These are phyloP conservation scores for Phialophora verrucosa DNA, from an alignment of 2,329 filamentous ascomycete species.

Conservation along the genomic window DNA sequence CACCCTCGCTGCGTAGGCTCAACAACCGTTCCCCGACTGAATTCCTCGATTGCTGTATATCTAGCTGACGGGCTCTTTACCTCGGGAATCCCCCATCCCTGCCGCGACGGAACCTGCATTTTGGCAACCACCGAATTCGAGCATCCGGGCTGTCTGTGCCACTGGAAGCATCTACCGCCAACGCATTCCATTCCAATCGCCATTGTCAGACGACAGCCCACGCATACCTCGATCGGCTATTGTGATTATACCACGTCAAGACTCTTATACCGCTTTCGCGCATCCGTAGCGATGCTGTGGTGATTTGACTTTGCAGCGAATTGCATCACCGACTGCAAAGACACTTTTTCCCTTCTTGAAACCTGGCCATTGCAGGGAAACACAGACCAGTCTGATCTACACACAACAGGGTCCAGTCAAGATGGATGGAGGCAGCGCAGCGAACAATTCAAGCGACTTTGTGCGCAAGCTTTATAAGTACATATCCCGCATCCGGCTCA, in stretches of 20 bases:
- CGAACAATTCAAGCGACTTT: constrained; percentile 94
- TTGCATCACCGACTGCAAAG: constrained; percentile 28
- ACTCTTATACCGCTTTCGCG: constrained; percentile 11
- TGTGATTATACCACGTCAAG: neutral
- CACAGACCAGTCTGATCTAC: neutral
- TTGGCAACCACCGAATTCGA: constrained; percentile 14
- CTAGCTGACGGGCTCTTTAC: neutral
- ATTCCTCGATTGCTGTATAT: neutral
- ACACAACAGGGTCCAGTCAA: constrained; percentile 1
- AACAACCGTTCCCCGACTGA: neutral
- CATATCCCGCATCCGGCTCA: constrained; percentile 43
- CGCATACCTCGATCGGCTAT: constrained; percentile 14
- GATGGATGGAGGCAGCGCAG: constrained; percentile 45
- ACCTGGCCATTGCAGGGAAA: neutral
- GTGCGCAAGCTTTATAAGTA: constrained; percentile 99
- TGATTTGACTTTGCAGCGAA: constrained; percentile 26
- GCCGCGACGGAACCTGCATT: constrained; percentile 14
- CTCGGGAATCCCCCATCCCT: constrained; percentile 2
- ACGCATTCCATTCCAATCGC: constrained; percentile 23
- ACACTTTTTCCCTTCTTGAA: neutral
- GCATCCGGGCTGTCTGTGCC: constrained; percentile 15
- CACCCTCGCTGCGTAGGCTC: neutral
- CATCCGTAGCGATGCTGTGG: constrained; percentile 20
- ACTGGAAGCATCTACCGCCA: constrained; percentile 22
- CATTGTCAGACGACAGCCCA: constrained; percentile 1